Conservation (phyloP, 352 stramenopile species). For the Halophytophthora batemanensis region DNA sequence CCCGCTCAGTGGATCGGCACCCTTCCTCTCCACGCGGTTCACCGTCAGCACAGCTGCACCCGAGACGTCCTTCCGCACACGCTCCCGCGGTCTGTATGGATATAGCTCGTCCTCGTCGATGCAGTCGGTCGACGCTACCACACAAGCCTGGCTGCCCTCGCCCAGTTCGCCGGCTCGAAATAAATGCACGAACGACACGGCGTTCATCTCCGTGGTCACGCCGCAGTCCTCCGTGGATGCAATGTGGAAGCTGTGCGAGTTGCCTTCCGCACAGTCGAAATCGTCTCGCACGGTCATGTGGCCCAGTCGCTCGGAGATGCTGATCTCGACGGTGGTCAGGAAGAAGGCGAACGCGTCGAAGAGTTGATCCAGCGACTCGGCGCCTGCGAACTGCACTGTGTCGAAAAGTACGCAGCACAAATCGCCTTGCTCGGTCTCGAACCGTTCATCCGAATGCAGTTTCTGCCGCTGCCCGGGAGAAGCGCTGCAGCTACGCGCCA, state of each 20-base stretch:
- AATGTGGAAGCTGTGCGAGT: slow-evolving; percentile 25
- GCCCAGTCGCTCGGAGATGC: slow-evolving; percentile 26
- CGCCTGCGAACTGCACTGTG: slow-evolving; percentile 24
- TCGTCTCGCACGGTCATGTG: slow-evolving; percentile 43
- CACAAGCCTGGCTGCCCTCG: slow-evolving; percentile 8
- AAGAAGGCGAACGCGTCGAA: slow-evolving; percentile 33
- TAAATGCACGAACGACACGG: slow-evolving; percentile 24
- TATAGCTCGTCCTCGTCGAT: slow-evolving; percentile 41
- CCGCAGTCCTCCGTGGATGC: slow-evolving; percentile 17
- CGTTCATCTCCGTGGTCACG: slow-evolving; percentile 31
- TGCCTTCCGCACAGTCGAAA: slow-evolving; percentile 29
- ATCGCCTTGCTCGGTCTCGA: slow-evolving; percentile 16
- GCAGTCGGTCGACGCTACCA: slow-evolving; percentile 20
- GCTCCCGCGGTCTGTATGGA: slow-evolving; percentile 28
- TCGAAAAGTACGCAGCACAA: slow-evolving; percentile 26
- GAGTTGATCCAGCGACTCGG: slow-evolving; percentile 17
- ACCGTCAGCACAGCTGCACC: slow-evolving; percentile 18
- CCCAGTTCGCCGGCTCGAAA: slow-evolving; percentile 21
- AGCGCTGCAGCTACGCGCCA: slow-evolving; percentile 17
- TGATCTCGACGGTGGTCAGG: slow-evolving; percentile 31
- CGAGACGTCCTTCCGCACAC: slow-evolving; percentile 32
- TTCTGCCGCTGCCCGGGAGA: too few relatives aligned
- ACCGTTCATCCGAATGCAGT: too few relatives aligned
- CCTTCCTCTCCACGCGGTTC: slow-evolving; percentile 11
- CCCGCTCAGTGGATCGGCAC: not conserved